Evolutionary conservation across 768 basidiomycete species (phyloP), one percentile per base, ranked within the genome.

Genomic region (Cystobasidium onofrii): DNA sequence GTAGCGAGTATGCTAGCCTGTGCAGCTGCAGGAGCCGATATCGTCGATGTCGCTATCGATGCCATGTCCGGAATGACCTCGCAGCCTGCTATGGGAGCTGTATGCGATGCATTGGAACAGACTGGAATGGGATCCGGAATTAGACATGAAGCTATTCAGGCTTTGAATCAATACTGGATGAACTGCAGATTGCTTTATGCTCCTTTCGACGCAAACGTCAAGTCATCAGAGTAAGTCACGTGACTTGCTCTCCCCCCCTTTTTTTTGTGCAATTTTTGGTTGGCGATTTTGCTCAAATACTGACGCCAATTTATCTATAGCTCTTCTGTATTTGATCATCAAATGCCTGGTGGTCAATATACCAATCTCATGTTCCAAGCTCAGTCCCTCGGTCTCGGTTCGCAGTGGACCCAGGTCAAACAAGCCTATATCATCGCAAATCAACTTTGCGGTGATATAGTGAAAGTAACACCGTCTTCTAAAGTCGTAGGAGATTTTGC

Each of bases 401-500:
- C 91, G 52, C 94, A 97, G 80, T 99, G 96, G 96, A 86, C 78
- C 54, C 92, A 91, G 80, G 91, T 99, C 84, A 98, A 98, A 85
- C 89, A 89, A 85, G 96, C 95, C 83, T 99, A 99, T 81, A 91
- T 97, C 78, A 91, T 97, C 82, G 96, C 96, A 61, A 99, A 99
- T 80, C 86, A 91, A 64, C 88, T 99, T 88, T 98, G 95, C 81
- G 96, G 96, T 57, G 92, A 97, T 78, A 89, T 99, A 81, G 89
- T 98, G 85, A 99, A 99, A 86, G 95, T 98, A 78, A 99, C 96
- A 29, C 96, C 96, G 34, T 96, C 96, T 15, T 98, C 96, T 52
- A 99, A 98, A 84, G 92, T 95, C 61, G 94, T 97, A 62, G 96
- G 96, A 29, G 96, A 99, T 84, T 96, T 99, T 82, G 96, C 96